phyloP scores from a whole-genome alignment of 2,329 filamentous ascomycete genomes.

The Paecilomyces sp. region DNA sequence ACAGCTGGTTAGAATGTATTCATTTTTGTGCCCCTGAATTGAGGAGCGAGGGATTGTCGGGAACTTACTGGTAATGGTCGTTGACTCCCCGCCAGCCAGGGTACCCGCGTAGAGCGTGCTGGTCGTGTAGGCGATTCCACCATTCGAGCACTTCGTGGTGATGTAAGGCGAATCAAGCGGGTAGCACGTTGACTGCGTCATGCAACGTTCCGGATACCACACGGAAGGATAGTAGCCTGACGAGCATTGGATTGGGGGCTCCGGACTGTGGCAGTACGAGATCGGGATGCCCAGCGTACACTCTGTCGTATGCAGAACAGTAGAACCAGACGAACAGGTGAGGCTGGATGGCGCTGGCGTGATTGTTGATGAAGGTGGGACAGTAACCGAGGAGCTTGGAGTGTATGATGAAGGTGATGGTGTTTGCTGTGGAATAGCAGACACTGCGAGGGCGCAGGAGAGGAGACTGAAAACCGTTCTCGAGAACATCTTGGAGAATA shows the following conservation, averaged over 20 bases:
- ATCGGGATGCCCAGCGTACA: slow-evolving; percentile 18
- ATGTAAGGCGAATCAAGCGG: slow-evolving; percentile 15
- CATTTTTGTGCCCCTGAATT: neutral
- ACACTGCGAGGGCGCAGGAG: neutral
- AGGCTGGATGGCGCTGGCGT: slow-evolving; percentile 9
- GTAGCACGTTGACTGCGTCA: slow-evolving; percentile 15
- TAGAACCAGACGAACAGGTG: slow-evolving; percentile 12
- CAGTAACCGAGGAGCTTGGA: neutral
- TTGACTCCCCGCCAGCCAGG: slow-evolving; percentile 10
- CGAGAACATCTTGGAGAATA: neutral
- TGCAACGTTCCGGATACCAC: slow-evolving; percentile 19
- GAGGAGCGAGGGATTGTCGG: neutral
- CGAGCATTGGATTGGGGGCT: slow-evolving; percentile 12
- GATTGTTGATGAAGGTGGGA: slow-evolving; percentile 4
- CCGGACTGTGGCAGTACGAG: slow-evolving; percentile 14
- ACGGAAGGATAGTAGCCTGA: slow-evolving; percentile 15
- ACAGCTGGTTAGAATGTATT: neutral
- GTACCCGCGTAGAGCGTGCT: slow-evolving; percentile 13
- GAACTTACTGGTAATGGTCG: slow-evolving; percentile 12
- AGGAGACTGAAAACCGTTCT: neutral
- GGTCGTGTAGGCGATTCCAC: slow-evolving; percentile 12
- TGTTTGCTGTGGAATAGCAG: neutral
- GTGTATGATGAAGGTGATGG: slow-evolving; percentile 8
- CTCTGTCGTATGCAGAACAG: slow-evolving; percentile 16
- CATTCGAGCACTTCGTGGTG: slow-evolving; percentile 17